Base-by-base conservation (phyloP, 1,284 basidiomycete species). In the Leccinum fallax region DNA sequence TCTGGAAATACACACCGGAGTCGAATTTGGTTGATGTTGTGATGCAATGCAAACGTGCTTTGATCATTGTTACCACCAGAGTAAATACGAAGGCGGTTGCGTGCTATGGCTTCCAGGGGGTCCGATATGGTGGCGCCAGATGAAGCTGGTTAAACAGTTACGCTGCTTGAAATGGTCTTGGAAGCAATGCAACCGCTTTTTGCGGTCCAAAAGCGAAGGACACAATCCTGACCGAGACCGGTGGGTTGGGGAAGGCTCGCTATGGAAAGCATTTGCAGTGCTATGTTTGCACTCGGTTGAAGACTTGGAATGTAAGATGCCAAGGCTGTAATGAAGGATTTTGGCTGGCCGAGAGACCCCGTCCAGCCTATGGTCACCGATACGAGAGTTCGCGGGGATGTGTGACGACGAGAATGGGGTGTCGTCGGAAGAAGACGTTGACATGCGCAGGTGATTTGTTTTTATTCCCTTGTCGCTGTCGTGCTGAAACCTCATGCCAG, bases 141-240 rank as follows among this genome's bases (percentile, higher is more conserved):
- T 32, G 74, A 49, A n/a, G 58, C 54, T 58, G 63, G 61, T 55
- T 66, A 71, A n/a, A n/a, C 53, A 24, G 59, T 54, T 11, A 15
- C 56, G 40, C 69, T 65, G 63, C 64, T 68, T 13, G 82, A 74
- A 46, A 91, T 75, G 9, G 76, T 71, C 70, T 83, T 87, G 26
- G 84, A 84, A 34, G 85, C 81, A 26, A 89, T 81, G 71, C 90
- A 91, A 30, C 88, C 88, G 56, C 85, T 80, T 68, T 86, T 84
- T 48, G 84, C 80, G 65, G 86, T 88, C 94, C 95, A 98, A 49
- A 92, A 81, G 55, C 94, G 84, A 52, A 97, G 79, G 59, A 89
- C 90, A 60, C 90, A 84, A 78, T 97, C 94, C 61, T 90, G 81
- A 11, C 82, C 83, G 61, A 89, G 80, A 68, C 92, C 87, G 43